These are phyloP conservation scores for Talaromyces rugulosus DNA, from an alignment of 2,329 filamentous ascomycete species.

Conservation along the genomic window DNA sequence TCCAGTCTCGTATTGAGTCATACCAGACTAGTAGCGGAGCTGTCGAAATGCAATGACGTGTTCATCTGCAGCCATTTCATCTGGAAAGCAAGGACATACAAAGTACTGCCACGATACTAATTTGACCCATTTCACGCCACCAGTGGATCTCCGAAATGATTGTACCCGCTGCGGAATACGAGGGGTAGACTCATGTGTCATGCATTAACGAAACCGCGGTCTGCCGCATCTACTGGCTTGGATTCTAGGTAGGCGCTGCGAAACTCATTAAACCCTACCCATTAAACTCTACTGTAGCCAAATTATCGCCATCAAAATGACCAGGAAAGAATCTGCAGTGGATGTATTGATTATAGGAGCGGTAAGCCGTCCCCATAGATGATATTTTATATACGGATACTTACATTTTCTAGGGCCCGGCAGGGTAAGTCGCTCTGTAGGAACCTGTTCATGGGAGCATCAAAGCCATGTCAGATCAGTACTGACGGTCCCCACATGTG, in stretches of 20 bases:
- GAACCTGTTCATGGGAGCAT: background rate
- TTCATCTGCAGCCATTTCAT: background rate
- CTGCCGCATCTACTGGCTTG: background rate
- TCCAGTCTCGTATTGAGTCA: too few relatives aligned
- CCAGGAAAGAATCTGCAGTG: background rate
- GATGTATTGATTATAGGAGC: conserved; percentile 5
- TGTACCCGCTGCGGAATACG: background rate
- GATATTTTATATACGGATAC: background rate
- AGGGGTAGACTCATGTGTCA: background rate
- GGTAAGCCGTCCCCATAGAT: background rate
- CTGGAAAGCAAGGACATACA: background rate
- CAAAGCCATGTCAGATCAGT: background rate
- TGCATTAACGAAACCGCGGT: background rate
- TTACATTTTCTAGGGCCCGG: background rate
- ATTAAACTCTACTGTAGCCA: background rate
- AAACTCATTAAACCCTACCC: background rate
- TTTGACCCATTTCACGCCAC: background rate
- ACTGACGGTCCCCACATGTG: background rate
- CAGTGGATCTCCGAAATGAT: background rate
- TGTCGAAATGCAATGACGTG: background rate
- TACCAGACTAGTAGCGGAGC: background rate
- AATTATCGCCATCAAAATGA: background rate
- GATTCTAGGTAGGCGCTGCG: background rate
- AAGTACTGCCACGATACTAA: background rate
- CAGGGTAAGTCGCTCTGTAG: background rate